Conservation (phyloP, 495 filamentous ascomycete species). For the Podospora anserina region DNA sequence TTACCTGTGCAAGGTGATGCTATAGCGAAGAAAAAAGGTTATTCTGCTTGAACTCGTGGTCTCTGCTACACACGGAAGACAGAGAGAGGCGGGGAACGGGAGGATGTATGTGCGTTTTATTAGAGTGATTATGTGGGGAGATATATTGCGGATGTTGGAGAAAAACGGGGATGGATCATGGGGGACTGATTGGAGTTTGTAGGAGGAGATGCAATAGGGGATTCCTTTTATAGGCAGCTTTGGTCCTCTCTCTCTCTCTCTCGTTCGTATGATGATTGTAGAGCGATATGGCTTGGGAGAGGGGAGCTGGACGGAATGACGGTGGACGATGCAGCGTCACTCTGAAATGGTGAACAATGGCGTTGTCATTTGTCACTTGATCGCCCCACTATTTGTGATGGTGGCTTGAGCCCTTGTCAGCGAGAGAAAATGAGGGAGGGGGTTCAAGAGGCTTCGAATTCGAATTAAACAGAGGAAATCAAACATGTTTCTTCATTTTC, state of each 20-base stretch:
- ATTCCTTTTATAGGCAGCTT: neutral
- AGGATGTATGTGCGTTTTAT: neutral
- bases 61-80: neutral
- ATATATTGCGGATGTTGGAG: neutral
- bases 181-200: neutral
- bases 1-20: neutral
- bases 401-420: neutral
- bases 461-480: neutral
- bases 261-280: neutral
- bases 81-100: neutral
- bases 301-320: neutral
- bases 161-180: neutral
- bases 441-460: neutral
- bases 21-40: neutral
- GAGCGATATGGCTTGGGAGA: neutral
- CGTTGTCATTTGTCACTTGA: slow-evolving; percentile 14
- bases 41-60: neutral
- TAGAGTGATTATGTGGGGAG: neutral
- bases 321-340: slow-evolving; percentile 11
- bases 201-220: neutral
- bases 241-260: too few species aligned
- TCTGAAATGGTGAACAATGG: slow-evolving; percentile 22
- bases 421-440: neutral
- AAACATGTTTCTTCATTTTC: too few species aligned
- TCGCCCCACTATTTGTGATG: neutral